A percentile compares a stretch with the other conserved stretches of the same genome.
These are phyloP conservation scores for Irpex sp. DNA, from an alignment of 1,284 basidiomycete genomes.

Conservation along the genomic window DNA sequence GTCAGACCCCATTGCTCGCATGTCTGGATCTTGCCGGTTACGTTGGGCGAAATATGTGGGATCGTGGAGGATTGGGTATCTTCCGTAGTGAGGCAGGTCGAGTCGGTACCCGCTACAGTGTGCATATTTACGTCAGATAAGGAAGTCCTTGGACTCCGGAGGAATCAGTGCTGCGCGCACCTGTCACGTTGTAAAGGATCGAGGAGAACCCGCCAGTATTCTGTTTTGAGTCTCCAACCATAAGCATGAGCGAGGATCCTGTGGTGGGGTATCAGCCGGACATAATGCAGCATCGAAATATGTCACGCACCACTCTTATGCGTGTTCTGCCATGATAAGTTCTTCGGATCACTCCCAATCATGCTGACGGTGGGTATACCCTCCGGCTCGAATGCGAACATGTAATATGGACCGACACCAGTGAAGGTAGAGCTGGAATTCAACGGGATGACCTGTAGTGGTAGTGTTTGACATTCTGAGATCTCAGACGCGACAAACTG, in stretches of 20 bases:
- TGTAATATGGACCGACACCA: conserved; percentile 31
- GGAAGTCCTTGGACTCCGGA: background rate
- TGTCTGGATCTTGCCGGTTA: conserved; percentile 36
- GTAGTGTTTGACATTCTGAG: conserved; percentile 19
- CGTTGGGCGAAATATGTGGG: conserved; percentile 34
- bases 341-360: conserved; percentile 35
- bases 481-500: conserved; percentile 14
- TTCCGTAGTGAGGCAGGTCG: background rate
- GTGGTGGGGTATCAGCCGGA: background rate
- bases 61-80: background rate
- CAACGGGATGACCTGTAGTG: conserved; percentile 16
- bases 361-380: conserved; percentile 37
- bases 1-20: conserved; percentile 47
- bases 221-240: conserved; percentile 35
- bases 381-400: conserved; percentile 41
- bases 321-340: conserved; percentile 41
- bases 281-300: conserved; percentile 13
- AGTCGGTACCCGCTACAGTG: background rate
- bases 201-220: conserved; percentile 38
- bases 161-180: conserved; percentile 21
- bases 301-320: conserved; percentile 39
- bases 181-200: conserved; percentile 31
- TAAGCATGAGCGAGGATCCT: background rate
- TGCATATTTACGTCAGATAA: background rate
- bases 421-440: conserved; percentile 12